These are phyloP conservation scores for Alternaria brassicae DNA, from an alignment of 2,329 filamentous ascomycete species.

Conservation along the genomic window DNA sequence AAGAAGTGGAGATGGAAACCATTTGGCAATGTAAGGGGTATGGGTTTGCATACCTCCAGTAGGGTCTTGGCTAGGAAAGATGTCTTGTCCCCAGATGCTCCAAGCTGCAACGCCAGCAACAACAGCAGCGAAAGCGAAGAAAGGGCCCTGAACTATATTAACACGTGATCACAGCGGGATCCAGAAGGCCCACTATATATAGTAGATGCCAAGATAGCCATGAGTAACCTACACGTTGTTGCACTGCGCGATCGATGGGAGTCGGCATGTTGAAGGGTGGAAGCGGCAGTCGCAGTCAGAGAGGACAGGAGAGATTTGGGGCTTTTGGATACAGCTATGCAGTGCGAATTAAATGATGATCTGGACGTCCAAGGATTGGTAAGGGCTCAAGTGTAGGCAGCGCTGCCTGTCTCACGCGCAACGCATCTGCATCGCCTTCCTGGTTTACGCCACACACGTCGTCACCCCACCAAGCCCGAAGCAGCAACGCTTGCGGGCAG, in stretches of 20 bases:
- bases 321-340: neutral
- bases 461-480: slow-evolving; percentile 32
- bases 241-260: slow-evolving; percentile 57
- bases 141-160: slow-evolving; percentile 37
- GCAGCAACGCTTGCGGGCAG: slow-evolving; percentile 24
- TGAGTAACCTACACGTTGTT: slow-evolving; percentile 50
- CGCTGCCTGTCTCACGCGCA: slow-evolving; percentile 16
- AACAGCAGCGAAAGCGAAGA: slow-evolving; percentile 72
- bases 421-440: slow-evolving; percentile 7
- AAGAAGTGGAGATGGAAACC: neutral
- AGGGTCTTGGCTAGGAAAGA: slow-evolving; percentile 85
- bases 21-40: neutral
- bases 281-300: neutral
- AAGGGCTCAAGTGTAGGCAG: slow-evolving; percentile 14
- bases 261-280: slow-evolving; percentile 54
- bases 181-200: slow-evolving; percentile 29
- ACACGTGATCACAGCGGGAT: neutral
- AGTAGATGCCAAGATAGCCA: slow-evolving; percentile 30
- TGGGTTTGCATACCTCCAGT: slow-evolving; percentile 67
- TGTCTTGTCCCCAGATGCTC: slow-evolving; percentile 83
- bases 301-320: neutral
- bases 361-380: neutral
- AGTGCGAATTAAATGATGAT: neutral
- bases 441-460: slow-evolving; percentile 35
- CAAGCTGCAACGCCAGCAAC: slow-evolving; percentile 82